phyloP scores from a whole-genome alignment of 257 asterid genomes.

The Gentiana dahurica region DNA sequence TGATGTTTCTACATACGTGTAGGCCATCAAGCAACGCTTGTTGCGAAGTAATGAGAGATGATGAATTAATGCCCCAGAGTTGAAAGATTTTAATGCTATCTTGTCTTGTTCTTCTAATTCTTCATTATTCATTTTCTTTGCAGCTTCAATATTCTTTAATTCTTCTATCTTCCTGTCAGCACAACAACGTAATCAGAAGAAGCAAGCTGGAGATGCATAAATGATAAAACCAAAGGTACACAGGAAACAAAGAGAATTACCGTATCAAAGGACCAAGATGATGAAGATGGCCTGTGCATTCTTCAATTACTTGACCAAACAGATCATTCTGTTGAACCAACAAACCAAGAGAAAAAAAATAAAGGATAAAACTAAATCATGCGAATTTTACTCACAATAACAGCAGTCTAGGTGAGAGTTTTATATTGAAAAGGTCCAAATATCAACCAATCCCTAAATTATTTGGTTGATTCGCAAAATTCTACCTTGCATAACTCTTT shows the following conservation, averaged over 20 bases:
- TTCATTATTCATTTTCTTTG: slow-evolving; percentile 10
- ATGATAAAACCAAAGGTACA: too few relatives aligned
- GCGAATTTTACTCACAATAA: slow-evolving; percentile 2
- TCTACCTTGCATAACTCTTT: too few relatives aligned
- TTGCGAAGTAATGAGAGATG: slow-evolving; percentile 80
- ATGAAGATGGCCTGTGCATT: slow-evolving; percentile 59
- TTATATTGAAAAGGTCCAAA: neutral
- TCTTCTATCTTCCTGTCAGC: slow-evolving; percentile 52
- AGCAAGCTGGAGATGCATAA: too few relatives aligned
- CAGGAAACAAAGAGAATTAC: slow-evolving; percentile 20
- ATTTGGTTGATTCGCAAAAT: too few relatives aligned
- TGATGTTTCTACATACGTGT: slow-evolving; percentile 40
- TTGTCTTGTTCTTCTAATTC: slow-evolving; percentile 14
- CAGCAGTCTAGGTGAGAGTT: neutral
- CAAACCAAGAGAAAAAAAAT: neutral
- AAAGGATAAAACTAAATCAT: slow-evolving; percentile 6
- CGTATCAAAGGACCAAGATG: slow-evolving; percentile 67
- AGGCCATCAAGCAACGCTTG: slow-evolving; percentile 93
- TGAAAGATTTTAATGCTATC: slow-evolving; percentile 28
- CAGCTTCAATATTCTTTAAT: slow-evolving; percentile 22
- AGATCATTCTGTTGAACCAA: slow-evolving; percentile 43
- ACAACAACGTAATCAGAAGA: neutral
- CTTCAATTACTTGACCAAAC: slow-evolving; percentile 75
- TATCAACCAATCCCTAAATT: too few relatives aligned
- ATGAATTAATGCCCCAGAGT: slow-evolving; percentile 85